A percentile compares a stretch with the other conserved stretches of the same genome.
These are phyloP conservation scores for Dittrichia graveolens DNA, from an alignment of 129 eudicot species.

Conservation along the genomic window DNA sequence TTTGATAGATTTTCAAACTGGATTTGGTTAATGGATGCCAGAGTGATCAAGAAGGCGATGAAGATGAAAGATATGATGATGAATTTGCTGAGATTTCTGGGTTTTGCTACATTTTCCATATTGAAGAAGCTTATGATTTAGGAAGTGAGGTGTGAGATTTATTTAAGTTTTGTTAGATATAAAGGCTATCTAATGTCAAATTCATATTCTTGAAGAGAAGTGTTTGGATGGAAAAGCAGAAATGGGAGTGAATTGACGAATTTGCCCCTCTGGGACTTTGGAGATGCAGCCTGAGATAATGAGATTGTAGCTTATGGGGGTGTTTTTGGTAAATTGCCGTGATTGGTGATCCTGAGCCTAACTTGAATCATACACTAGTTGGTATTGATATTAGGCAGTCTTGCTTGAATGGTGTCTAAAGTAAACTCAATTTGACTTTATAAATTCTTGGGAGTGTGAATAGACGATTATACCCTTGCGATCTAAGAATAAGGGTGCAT, in stretches of 20 bases:
- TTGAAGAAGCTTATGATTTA: slow-evolving; percentile 17
- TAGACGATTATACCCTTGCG: slow-evolving; percentile 32
- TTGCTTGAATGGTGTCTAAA: slow-evolving; percentile 39
- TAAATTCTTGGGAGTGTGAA: slow-evolving; percentile 18
- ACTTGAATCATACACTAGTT: slow-evolving; percentile 36
- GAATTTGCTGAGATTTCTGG: slow-evolving; percentile 39
- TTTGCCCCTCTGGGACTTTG: neutral
- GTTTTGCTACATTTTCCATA: slow-evolving; percentile 34
- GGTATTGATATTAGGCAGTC: slow-evolving; percentile 13
- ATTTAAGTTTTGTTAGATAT: slow-evolving; percentile 34
- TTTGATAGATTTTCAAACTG: slow-evolving; percentile 50
- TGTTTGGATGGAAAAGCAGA: slow-evolving; percentile 3
- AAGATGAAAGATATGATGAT: slow-evolving; percentile 52
- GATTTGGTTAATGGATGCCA: slow-evolving; percentile 66
- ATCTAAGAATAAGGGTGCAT: slow-evolving; percentile 14
- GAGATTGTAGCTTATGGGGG: slow-evolving; percentile 22
- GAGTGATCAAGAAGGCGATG: slow-evolving; percentile 54
- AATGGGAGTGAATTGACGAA: slow-evolving; percentile 26
- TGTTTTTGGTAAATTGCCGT: slow-evolving; percentile 30
- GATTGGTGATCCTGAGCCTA: slow-evolving; percentile 34
- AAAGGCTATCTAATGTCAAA: slow-evolving; percentile 37
- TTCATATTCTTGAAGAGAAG: slow-evolving; percentile 47
- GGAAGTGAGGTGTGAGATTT: slow-evolving; percentile 23
- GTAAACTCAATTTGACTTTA: slow-evolving; percentile 25
- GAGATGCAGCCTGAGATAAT: slow-evolving; percentile 10